Evolutionary conservation across 2,329 filamentous ascomycete species (phyloP).

Genomic region (Arthrobotrys pseudoclavata): DNA sequence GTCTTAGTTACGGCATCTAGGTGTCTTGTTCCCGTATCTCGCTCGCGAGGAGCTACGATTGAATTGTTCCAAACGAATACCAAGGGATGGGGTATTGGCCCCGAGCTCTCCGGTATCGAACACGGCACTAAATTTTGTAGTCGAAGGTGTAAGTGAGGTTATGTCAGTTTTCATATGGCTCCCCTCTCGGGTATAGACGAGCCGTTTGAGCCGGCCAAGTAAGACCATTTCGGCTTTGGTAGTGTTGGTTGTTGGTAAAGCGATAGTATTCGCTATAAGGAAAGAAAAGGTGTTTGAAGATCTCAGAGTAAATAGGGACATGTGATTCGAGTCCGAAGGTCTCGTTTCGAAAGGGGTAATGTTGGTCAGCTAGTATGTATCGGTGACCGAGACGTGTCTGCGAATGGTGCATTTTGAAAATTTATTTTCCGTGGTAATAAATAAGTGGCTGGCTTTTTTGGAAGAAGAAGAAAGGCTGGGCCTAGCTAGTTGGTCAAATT

Average conservation of each 20-base stretch:
- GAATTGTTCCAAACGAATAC: conserved; percentile 39
- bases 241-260: conserved; percentile 12
- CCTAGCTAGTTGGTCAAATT: not conserved
- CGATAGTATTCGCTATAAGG: conserved; percentile 22
- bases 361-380: conserved; percentile 7
- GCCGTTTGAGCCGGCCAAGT: conserved; percentile 36
- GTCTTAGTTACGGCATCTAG: conserved; percentile 26
- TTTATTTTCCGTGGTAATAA: not conserved
- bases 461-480: not conserved
- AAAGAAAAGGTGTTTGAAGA: conserved; percentile 41
- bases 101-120: conserved; percentile 35
- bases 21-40: conserved; percentile 27
- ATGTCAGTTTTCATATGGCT: conserved; percentile 29
- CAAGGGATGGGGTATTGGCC: conserved; percentile 17
- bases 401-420: conserved; percentile 5
- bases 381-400: not conserved
- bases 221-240: conserved; percentile 6
- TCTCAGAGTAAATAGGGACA: conserved; percentile 14
- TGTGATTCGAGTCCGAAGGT: not conserved
- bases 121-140: conserved; percentile 20
- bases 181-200: conserved; percentile 26
- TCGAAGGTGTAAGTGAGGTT: not conserved
- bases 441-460: not conserved
- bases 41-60: not conserved
- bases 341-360: conserved; percentile 6